Evolutionary conservation across 768 basidiomycete species (phyloP), one percentile per base, ranked within the genome.

Genomic region (Rubroboletus pulcherrimus): DNA sequence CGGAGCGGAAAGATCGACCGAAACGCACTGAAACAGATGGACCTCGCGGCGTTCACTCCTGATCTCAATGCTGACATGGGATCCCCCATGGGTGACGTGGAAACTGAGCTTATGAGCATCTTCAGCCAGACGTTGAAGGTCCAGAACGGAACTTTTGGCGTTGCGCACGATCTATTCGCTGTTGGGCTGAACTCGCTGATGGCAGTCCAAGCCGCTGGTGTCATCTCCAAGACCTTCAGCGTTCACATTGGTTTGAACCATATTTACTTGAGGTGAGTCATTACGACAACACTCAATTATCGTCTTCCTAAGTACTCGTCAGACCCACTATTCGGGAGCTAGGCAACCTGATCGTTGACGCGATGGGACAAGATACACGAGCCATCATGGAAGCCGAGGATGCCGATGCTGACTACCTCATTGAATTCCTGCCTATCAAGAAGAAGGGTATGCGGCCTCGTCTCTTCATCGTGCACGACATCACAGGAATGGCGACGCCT

Each of bases 401-500:
- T 39, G 54, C 68, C 4, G 68, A 70, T n/a, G 53, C 58, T 7
- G 68, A 70, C 51, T 67, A 61, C 53, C 64, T 70, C 47, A 58
- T 66, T 0, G 68, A 69, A 53, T 64, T 69, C 60, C 44, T 70
- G 2, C 68, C 68, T 4, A 61, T 69, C 59, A 69, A 70, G 58
- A 69, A 64, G 66, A 69, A 69, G 60, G 68, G 68, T 17, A 56
- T 59, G 12, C 60, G 35, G 1, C 68, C 68, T 33, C 66, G 64
- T 15, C 2, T 69, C 49, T 69, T 68, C 46, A 53, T 69, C 48
- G 64, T 69, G n/a, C 68, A 69, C 58, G 68, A 69, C 41, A 63
- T 69, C 57, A 69, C 68, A 4, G 68, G 68, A 37, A 70, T 69
- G 66, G 68, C 64, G 8, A 69, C 68, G 2, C 68, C 68, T 4